Evolutionary conservation across 345 rosid species (phyloP).

Genomic region (Cardamine chenopodiifolia): DNA sequence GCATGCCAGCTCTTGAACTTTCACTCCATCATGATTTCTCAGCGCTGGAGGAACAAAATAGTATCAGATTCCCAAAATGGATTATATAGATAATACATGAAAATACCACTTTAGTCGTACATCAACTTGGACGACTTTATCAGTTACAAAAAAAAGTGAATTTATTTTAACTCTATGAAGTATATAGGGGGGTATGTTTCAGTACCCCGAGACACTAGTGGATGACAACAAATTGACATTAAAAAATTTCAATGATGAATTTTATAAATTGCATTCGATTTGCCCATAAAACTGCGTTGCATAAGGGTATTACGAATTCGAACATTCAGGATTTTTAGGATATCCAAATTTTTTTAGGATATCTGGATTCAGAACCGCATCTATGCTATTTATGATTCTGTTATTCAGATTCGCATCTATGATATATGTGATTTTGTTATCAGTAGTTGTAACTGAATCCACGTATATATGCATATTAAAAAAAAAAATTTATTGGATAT

Average conservation of each 20-base stretch:
- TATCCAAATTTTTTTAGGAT: too few species aligned
- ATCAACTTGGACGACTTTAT: conserved; percentile 33
- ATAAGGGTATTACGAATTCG: too few species aligned
- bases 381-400: too few species aligned
- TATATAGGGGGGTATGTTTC: background rate
- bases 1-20: conserved; percentile 43
- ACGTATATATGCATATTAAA: too few species aligned
- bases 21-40: conserved; percentile 33
- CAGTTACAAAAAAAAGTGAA: background rate
- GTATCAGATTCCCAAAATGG: conserved; percentile 35
- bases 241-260: background rate
- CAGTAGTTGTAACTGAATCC: too few species aligned
- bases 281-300: too few species aligned
- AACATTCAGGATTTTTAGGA: too few species aligned
- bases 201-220: conserved; percentile 26
- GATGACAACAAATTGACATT: conserved; percentile 18
- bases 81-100: conserved; percentile 13
- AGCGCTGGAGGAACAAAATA: conserved; percentile 33
- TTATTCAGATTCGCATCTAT: too few species aligned
- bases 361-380: too few species aligned
- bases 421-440: too few species aligned
- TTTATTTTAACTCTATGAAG: background rate
- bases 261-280: background rate
- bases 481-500: too few species aligned
- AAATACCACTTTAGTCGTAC: conserved; percentile 21